A percentile compares a stretch with the other conserved stretches of the same genome.
These are phyloP conservation scores for Zelopaecilomyces penicillatus DNA, from an alignment of 2,329 filamentous ascomycete genomes.

Conservation along the genomic window DNA sequence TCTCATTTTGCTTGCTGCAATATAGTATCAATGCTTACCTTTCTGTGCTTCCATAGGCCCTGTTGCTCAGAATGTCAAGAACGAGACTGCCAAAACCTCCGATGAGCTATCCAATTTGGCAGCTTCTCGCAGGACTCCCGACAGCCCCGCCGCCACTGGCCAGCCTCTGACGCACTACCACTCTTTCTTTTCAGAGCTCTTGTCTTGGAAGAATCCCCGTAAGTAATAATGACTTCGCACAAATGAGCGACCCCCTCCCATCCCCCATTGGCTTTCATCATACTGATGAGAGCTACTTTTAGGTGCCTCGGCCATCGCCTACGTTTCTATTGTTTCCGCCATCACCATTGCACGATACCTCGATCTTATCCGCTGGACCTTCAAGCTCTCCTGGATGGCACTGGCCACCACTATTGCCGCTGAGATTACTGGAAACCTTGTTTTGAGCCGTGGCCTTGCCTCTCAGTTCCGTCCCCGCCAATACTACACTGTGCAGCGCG, in stretches of 20 bases:
- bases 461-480: constrained; percentile 58
- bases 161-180: constrained; percentile 62
- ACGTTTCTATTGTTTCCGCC: constrained; percentile 45
- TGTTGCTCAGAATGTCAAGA: constrained; percentile 50
- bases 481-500: constrained; percentile 58
- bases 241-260: background rate
- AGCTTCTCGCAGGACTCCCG: constrained; percentile 44
- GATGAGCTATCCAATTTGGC: constrained; percentile 51
- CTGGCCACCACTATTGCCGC: constrained; percentile 52
- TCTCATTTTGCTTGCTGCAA: background rate
- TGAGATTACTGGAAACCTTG: constrained; percentile 52
- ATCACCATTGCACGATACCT: constrained; percentile 60
- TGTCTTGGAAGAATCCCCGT: constrained; percentile 64
- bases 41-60: constrained; percentile 35
- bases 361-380: constrained; percentile 54
- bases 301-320: constrained; percentile 60
- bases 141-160: constrained; percentile 46
- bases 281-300: background rate
- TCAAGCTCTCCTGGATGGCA: constrained; percentile 58
- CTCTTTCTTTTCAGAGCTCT: constrained; percentile 60
- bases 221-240: constrained; percentile 21
- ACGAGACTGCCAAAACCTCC: constrained; percentile 46
- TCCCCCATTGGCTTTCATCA: background rate
- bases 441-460: constrained; percentile 53
- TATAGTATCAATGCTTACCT: background rate